Evolutionary conservation across 2,329 filamentous ascomycete species (phyloP), one percentile per base, ranked within the genome.

Genomic region (Cordyceps javanica): DNA sequence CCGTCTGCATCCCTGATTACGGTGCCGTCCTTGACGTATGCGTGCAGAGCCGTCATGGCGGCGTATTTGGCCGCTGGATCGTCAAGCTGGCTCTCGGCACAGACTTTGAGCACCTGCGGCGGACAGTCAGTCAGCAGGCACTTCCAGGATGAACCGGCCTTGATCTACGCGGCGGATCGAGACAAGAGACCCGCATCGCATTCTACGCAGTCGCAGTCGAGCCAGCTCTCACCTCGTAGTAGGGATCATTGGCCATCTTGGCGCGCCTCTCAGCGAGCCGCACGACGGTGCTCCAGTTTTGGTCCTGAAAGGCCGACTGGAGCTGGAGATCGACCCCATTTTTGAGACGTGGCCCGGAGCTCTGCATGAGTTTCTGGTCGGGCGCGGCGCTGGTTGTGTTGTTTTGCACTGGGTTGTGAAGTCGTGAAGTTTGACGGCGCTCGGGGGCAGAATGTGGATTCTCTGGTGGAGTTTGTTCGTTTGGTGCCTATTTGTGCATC

Each of bases 261-360:
- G 72, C 71, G 28, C 79, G 72, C 68, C 81, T 78, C 60, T 80
- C 77, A 14, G 82, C 81, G 14, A 83, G 72, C 28, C 77, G 79
- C 26, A 77, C 70, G 55, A 77, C 80, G 16, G 71, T 70, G 19
- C 72, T 62, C 82, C 81, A 85, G 67, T 80, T 81, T 53, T 76
- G 73, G 55, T 82, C 79, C 41, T 73, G 72, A 58, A 82, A 85
- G 54, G 80, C 80, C 14, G 75, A 73, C 69, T 82, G 78, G 10
- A 85, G 73, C 70, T 81, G 77, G 52, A 80, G 71, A 62, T 82
- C 79, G 53, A 81, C 76, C 60, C 74, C 78, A 64, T 74, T 76
- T 62, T 75, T 80, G 46, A 82, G 74, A 41, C 61, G 65, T 57
- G 72, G 72, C 59, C 67, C 62, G 60, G 67, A 64, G 58, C 66